Base-by-base conservation (phyloP, 2,329 filamentous ascomycete genomes). In the Boeremia lycopersici region DNA sequence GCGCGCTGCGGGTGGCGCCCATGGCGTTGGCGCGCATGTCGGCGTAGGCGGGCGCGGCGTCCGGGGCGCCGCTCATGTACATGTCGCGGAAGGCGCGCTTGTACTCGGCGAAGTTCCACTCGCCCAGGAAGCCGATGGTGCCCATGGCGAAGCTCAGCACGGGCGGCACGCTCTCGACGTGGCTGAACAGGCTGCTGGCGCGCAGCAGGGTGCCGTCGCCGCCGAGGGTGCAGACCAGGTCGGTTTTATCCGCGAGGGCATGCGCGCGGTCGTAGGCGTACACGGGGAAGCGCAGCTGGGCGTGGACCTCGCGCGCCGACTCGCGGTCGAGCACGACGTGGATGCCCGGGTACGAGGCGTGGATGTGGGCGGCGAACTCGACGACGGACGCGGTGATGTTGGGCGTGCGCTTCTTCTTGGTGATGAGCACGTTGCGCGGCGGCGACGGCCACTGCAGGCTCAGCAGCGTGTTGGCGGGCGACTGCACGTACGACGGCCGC, bases 91-190 rank as follows among this genome's bases (percentile, higher is more conserved):
- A 96, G 0, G 95, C 95, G 43, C 90, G 84, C 76, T 96, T 96
- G 78, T 96, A 91, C 67, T 98, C 93, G 6, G 82, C 82, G 72
- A 98, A 98, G 67, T 95, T 96, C 93, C 93, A 99, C 76, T 98
- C 93, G 13, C 93, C 93, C 7, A 99, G 78, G 64, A 99, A 99
- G 0, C 95, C 95, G 0, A 99, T 79, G 0, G 93, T 96, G 6
- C 95, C 95, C 91, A 99, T 97, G 72, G 92, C 96, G 71, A 99
- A 99, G 1, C 91, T 92, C 7, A 99, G 80, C 30, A 99, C 89
- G 0, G 95, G 95, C 0, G 95, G 95, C 0, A 99, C 93, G 38
- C 86, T 86, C 2, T 84, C 81, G 39, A 90, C 87, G 33, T 90
- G 88, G 55, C 91, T 91, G 77, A 96, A 98, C 5, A 97, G 82